A percentile compares a stretch with the other conserved stretches of the same genome.
phyloP scores from a whole-genome alignment of 345 rosid genomes.

The Microcos paniculata region DNA sequence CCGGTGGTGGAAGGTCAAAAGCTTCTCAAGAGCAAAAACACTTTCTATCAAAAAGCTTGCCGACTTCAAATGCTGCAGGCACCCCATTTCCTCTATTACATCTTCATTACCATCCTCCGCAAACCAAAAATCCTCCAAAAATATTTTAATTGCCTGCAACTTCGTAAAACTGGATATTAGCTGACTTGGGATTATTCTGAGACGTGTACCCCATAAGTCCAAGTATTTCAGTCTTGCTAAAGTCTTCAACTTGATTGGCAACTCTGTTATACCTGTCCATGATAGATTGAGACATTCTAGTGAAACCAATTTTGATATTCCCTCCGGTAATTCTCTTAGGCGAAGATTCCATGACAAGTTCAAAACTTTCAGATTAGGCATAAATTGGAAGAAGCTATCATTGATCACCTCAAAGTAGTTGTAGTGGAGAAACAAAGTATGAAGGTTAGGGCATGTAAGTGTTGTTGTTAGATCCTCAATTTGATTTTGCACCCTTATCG shows the following conservation, averaged over 20 bases:
- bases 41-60: neutral
- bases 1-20: neutral
- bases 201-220: too few species aligned
- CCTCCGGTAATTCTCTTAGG: neutral
- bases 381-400: neutral
- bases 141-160: too few species aligned
- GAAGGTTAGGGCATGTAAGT: neutral
- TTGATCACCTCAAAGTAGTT: neutral
- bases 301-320: neutral
- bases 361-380: neutral
- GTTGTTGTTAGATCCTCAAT: neutral
- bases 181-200: too few species aligned
- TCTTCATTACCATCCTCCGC: too few species aligned
- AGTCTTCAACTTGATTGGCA: too few species aligned
- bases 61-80: neutral
- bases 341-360: neutral
- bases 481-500: slow-evolving; percentile 1
- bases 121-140: too few species aligned
- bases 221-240: too few species aligned
- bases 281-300: slow-evolving; percentile 4
- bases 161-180: too few species aligned
- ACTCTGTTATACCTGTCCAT: neutral
- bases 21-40: neutral
- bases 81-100: neutral
- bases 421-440: neutral